Conservation (phyloP, 257 asterid genomes). For the Jacaranda mimosifolia region DNA sequence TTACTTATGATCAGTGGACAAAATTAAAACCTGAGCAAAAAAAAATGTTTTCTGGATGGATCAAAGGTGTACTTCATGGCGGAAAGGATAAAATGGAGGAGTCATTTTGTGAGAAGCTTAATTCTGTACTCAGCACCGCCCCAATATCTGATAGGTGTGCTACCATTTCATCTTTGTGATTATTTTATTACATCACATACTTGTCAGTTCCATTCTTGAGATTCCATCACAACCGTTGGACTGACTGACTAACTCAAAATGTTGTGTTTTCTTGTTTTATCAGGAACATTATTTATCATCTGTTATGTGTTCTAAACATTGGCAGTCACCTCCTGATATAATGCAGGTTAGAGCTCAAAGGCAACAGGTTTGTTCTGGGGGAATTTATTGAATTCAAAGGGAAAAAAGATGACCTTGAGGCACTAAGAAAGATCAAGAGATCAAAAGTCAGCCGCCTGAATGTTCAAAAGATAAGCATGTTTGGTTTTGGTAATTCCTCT, state of each 20-base stretch:
- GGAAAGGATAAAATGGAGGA: slow-evolving; percentile 82
- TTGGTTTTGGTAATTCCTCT: slow-evolving; percentile 77
- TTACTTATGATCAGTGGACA: slow-evolving; percentile 80
- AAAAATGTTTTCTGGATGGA: slow-evolving; percentile 71
- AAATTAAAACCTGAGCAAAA: slow-evolving; percentile 68
- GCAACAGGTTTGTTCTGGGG: slow-evolving; percentile 76
- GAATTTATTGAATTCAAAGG: slow-evolving; percentile 94
- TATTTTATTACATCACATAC: slow-evolving; percentile 17
- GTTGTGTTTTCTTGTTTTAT: neutral
- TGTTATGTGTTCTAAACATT: neutral
- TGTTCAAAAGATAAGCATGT: slow-evolving; percentile 94
- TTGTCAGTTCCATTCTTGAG: slow-evolving; percentile 3
- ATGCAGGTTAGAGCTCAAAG: slow-evolving; percentile 87
- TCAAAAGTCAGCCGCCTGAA: slow-evolving; percentile 81
- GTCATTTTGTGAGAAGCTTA: slow-evolving; percentile 63
- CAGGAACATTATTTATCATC: neutral
- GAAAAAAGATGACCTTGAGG: slow-evolving; percentile 76
- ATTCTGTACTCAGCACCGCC: slow-evolving; percentile 75
- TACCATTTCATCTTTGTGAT: slow-evolving; percentile 23
- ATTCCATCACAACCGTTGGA: slow-evolving; percentile 1
- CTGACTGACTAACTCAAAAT: neutral
- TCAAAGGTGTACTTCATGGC: slow-evolving; percentile 74
- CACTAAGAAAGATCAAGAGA: slow-evolving; percentile 72
- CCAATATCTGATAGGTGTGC: slow-evolving; percentile 93
- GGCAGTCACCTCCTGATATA: slow-evolving; percentile 18